These are phyloP conservation scores for Coemansia sp. DNA, from an alignment of 192 early-diverging fungal species.

Conservation along the genomic window DNA sequence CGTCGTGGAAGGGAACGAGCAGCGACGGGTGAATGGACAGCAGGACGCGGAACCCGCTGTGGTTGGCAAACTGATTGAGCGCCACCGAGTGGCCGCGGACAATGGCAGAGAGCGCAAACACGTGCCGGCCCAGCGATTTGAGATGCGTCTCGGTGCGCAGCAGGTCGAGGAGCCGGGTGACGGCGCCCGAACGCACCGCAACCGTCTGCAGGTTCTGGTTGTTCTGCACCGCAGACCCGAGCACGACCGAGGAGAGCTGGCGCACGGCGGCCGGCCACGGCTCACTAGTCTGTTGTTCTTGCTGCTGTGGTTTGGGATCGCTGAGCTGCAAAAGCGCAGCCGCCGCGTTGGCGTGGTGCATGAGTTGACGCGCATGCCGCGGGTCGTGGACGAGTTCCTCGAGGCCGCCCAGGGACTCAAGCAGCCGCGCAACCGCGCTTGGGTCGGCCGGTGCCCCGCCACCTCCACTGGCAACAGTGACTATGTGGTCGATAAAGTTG, in stretches of 20 bases:
- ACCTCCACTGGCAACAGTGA: background rate
- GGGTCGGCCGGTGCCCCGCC: background rate
- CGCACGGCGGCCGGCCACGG: conserved; percentile 31
- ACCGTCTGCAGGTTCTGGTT: conserved; percentile 28
- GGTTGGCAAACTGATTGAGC: conserved; percentile 34
- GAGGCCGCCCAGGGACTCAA: conserved; percentile 52
- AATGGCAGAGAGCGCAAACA: conserved; percentile 49
- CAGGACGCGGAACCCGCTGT: conserved; percentile 28
- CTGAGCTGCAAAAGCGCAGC: conserved; percentile 39
- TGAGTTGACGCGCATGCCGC: conserved; percentile 58
- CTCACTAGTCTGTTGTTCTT: background rate
- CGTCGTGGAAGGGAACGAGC: background rate
- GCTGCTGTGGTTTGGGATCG: conserved; percentile 17
- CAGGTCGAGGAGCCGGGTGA: conserved; percentile 22
- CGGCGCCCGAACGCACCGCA: conserved; percentile 12
- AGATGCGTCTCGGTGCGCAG: conserved; percentile 20
- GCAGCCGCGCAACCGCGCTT: background rate
- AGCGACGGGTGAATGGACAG: conserved; percentile 14
- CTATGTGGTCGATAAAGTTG: background rate
- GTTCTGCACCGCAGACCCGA: conserved; percentile 62
- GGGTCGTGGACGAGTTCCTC: conserved; percentile 60
- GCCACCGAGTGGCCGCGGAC: conserved; percentile 42
- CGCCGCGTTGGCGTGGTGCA: conserved; percentile 30
- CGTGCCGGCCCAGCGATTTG: conserved; percentile 24
- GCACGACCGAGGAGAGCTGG: conserved; percentile 50